Evolutionary conservation across 257 asterid species (phyloP), one percentile per base, ranked within the genome.

Genomic region (Anisodus tanguticus): DNA sequence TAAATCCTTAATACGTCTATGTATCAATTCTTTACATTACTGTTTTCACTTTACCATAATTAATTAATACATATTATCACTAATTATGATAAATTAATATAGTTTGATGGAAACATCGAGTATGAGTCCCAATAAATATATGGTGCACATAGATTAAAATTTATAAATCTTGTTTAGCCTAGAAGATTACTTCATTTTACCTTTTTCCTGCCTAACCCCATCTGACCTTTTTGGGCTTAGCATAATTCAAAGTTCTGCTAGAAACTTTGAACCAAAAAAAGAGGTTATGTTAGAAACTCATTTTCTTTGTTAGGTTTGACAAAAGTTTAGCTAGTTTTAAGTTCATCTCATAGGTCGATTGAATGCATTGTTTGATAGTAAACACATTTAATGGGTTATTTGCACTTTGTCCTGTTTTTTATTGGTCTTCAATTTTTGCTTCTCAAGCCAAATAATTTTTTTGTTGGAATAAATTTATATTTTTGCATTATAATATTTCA

Each of bases 141-240:
- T 49, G 6, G 10, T 4, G 17, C 60, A 12, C 10, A 58, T 3
- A 58, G 63, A 22, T 22, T 0, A 22, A 22, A 22, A 22, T 22
- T 22, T 22, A 10, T 5, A 19, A 49, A 49, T 49, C 11, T 6
- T 58, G 68, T 19, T 60, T 60, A 3, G 8, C 68, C 5, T 60
- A 60, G 13, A 74, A 74, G 7, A 16, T 74, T 47, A 49, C 62
- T 74, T 74, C 43, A 0, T 49, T 22, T 47, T 3, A 37, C 26
- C 4, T 15, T 64, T 84, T 86, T 89, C 91, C 49, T 41, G 68
- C 91, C 93, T 88, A 90, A 89, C 49, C 77, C 37, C 67, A 87
- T 80, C 92, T 80, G 70, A 83, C 79, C 15, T 6, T 79, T 11
- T 15, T 66, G 45, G 55, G 62, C 2, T 31, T 66, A 11, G 0